Percentiles rank a stretch among this genome's conserved stretches.
Conservation (phyloP, 2,329 filamentous ascomycete species). For the Apiospora aurea region DNA sequence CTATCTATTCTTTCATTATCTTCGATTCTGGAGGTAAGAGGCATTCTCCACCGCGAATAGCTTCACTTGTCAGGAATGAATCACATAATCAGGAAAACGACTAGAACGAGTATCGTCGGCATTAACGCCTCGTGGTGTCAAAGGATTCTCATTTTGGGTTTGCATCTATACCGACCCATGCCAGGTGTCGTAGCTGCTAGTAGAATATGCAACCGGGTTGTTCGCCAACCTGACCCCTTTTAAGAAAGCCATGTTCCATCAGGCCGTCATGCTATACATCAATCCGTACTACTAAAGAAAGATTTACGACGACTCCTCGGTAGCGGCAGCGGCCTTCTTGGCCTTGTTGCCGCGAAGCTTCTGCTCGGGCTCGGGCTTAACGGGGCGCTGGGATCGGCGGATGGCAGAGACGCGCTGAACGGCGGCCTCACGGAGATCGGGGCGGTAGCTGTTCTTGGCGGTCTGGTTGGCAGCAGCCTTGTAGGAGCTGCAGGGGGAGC, state of each 20-base stretch:
- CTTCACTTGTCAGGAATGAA: neutral
- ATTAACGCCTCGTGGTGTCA: conserved; percentile 6
- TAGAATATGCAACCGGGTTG: conserved; percentile 24
- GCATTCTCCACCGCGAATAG: neutral
- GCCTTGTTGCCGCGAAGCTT: conserved; percentile 85
- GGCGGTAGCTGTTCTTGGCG: conserved; percentile 85
- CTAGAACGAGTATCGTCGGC: neutral
- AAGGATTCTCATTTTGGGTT: conserved; percentile 23
- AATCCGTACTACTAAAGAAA: conserved; percentile 25
- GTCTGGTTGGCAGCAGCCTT: conserved; percentile 82
- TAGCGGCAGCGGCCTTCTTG: conserved; percentile 71
- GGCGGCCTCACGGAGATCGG: conserved; percentile 78
- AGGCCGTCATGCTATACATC: conserved; percentile 17
- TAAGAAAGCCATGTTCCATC: conserved; percentile 21
- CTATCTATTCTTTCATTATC: neutral
- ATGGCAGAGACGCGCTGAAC: conserved; percentile 88
- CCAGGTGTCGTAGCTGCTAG: conserved; percentile 7
- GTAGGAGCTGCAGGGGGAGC: conserved; percentile 72
- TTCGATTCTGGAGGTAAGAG: neutral
- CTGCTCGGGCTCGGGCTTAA: conserved; percentile 75
- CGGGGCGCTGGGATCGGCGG: conserved; percentile 77
- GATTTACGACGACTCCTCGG: conserved; percentile 46
- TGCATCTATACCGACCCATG: conserved; percentile 15
- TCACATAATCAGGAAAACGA: neutral
- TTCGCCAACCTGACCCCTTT: conserved; percentile 24